Percentiles rank a stretch among this genome's conserved stretches.
Conservation (phyloP, 164 flowering plant genomes). For the Berberis thunbergii region DNA sequence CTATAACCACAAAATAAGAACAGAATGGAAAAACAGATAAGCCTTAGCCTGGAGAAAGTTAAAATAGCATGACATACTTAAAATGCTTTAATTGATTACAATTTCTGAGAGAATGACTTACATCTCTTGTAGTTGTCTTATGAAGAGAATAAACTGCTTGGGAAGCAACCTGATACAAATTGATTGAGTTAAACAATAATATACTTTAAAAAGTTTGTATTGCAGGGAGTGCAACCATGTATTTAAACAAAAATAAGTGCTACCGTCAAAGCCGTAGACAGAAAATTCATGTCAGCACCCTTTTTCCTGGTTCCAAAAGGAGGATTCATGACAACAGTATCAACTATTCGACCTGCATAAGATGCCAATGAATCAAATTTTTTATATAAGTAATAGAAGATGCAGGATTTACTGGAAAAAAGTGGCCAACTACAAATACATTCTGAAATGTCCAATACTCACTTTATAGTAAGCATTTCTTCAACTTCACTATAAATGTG, state of each 20-base stretch:
- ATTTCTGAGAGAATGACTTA: constrained; percentile 18
- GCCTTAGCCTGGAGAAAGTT: too few species aligned
- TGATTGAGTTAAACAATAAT: constrained; percentile 1
- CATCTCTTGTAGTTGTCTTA: constrained; percentile 96
- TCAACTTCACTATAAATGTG: too few species aligned
- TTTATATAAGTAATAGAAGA: not conserved
- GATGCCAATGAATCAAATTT: not conserved
- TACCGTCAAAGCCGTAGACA: constrained; percentile 65
- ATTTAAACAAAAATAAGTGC: constrained; percentile 1
- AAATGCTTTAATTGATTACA: too few species aligned
- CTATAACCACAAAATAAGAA: constrained; percentile 23
- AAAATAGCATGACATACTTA: too few species aligned
- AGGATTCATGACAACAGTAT: constrained; percentile 95
- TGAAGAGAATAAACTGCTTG: constrained; percentile 95
- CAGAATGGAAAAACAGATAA: too few species aligned
- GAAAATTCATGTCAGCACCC: constrained; percentile 94
- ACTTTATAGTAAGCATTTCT: too few species aligned
- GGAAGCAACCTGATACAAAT: constrained; percentile 58
- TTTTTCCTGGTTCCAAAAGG: constrained; percentile 94
- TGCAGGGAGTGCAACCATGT: not conserved
- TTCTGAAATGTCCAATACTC: too few species aligned
- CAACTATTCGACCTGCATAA: constrained; percentile 49
- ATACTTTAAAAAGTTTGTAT: not conserved
- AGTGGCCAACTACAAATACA: too few species aligned
- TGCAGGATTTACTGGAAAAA: too few species aligned